These are phyloP conservation scores for Rhodomyrtus psidioides DNA, from an alignment of 441 rosid species.

Conservation along the genomic window DNA sequence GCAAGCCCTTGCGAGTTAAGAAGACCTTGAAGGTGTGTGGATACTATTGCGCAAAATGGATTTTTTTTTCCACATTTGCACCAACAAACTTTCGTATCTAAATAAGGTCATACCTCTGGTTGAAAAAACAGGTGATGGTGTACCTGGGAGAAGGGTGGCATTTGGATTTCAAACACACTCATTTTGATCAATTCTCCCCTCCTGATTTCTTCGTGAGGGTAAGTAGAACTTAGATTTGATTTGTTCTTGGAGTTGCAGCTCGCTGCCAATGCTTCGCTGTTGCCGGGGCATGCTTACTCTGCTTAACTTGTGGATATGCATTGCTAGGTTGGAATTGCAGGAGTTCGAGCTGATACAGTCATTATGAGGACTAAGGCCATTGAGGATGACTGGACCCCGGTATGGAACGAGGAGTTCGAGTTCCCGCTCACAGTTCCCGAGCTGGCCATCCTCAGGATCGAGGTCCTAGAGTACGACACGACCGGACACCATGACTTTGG, in stretches of 20 bases:
- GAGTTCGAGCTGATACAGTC: conserved; percentile 37
- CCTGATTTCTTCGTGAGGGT: conserved; percentile 71
- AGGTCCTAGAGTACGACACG: conserved; percentile 47
- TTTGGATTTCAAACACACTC: conserved; percentile 40
- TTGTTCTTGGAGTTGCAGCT: not conserved
- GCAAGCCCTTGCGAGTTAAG: conserved; percentile 8
- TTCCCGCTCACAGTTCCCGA: conserved; percentile 54
- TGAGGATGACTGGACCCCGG: conserved; percentile 63
- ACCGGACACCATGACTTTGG: conserved; percentile 50
- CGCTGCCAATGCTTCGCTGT: not conserved
- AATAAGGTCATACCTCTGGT: not conserved
- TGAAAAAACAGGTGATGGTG: conserved; percentile 38
- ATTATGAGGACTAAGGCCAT: conserved; percentile 20
- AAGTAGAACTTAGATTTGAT: conserved; percentile 5
- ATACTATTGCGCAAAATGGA: not conserved
- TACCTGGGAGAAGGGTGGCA: conserved; percentile 77
- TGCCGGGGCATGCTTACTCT: not conserved
- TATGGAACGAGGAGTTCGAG: conserved; percentile 59
- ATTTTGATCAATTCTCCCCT: conserved; percentile 67
- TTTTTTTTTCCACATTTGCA: not conserved
- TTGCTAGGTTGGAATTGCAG: conserved; percentile 50
- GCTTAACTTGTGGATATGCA: not conserved
- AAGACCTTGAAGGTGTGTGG: conserved; percentile 32
- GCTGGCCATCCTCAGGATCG: conserved; percentile 51
- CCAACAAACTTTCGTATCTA: not conserved